Percentiles rank a stretch among this genome's conserved stretches.
Evolutionary conservation across 2,329 filamentous ascomycete species (phyloP).

Genomic region (Colletotrichum endophyticum): DNA sequence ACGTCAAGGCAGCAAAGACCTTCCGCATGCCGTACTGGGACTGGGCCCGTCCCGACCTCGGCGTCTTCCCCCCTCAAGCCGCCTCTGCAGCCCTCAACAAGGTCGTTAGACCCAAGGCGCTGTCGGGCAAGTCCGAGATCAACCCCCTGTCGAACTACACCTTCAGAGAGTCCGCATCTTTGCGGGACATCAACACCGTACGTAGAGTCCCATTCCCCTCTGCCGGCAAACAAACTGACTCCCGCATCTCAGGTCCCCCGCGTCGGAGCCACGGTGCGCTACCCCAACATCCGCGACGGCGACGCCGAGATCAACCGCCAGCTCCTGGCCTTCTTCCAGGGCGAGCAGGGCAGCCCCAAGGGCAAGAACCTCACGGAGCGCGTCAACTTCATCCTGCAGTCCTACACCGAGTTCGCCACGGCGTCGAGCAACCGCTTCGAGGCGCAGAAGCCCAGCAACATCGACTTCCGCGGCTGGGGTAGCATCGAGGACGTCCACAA

Average conservation of each 20-base stretch:
- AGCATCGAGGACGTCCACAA: conserved; percentile 44
- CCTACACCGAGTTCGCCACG: conserved; percentile 11
- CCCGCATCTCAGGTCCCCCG: neutral
- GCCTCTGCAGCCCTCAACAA: conserved; percentile 7
- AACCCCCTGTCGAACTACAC: conserved; percentile 9
- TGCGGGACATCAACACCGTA: neutral
- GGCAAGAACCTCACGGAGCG: conserved; percentile 17
- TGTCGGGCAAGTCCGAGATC: conserved; percentile 27
- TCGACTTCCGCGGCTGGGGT: conserved; percentile 3
- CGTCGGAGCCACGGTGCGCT: conserved; percentile 25
- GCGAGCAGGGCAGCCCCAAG: neutral
- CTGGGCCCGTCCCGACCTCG: conserved; percentile 27
- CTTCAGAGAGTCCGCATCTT: neutral
- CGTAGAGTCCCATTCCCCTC: neutral
- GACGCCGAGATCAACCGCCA: neutral
- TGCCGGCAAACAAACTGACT: neutral
- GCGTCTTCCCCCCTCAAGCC: conserved; percentile 24
- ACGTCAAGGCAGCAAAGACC: conserved; percentile 28
- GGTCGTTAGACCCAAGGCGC: conserved; percentile 26
- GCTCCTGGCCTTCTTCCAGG: conserved; percentile 2
- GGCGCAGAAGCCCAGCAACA: neutral
- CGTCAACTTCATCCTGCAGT: conserved; percentile 13
- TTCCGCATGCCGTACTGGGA: conserved; percentile 40
- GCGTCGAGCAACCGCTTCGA: conserved; percentile 7
- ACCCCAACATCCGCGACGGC: neutral